Conservation (phyloP, 257 asterid species). For the Rhazya stricta region DNA sequence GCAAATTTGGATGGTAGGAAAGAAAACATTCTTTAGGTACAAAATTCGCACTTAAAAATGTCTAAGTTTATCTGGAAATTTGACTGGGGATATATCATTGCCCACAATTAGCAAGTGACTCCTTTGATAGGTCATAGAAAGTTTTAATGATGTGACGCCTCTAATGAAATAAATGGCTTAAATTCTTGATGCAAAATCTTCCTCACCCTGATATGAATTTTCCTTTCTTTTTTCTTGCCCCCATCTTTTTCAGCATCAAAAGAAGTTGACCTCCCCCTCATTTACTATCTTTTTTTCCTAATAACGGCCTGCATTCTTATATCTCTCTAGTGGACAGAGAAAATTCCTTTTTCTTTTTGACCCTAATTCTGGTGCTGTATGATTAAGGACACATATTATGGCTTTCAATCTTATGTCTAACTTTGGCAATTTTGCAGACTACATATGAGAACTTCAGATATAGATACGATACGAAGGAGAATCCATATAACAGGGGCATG, state of each 20-base stretch:
- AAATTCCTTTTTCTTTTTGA: neutral
- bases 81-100: no score
- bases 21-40: neutral
- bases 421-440: slow-evolving; percentile 48
- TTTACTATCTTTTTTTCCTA: neutral
- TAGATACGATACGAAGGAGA: slow-evolving; percentile 67
- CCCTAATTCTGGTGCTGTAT: neutral
- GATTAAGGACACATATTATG: neutral
- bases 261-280: neutral
- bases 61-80: no score
- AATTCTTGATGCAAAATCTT: neutral
- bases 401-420: slow-evolving; percentile 3
- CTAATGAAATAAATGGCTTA: no score
- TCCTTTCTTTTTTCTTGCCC: no score
- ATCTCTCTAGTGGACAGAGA: neutral
- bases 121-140: no score
- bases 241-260: neutral
- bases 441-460: slow-evolving; percentile 92
- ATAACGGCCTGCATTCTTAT: neutral
- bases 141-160: no score
- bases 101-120: no score
- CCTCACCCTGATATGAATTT: neutral
- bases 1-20: no score
- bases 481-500: slow-evolving; percentile 82
- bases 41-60: neutral